Evolutionary conservation across 1,139 yeast species (phyloP).

Genomic region (Scheffersomyces lignicola): DNA sequence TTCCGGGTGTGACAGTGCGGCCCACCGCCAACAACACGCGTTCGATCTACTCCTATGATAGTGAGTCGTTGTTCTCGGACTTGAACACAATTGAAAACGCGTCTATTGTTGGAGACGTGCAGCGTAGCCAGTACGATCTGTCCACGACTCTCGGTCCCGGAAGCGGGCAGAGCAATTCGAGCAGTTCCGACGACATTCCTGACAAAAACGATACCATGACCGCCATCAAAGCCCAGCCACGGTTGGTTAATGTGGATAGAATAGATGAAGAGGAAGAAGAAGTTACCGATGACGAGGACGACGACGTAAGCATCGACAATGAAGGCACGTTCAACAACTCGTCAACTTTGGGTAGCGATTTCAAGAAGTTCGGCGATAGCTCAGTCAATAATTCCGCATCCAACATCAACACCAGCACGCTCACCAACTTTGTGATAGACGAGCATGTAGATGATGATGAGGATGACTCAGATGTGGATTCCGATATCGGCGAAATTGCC

Average conservation of each 20-base stretch:
- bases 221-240: slow-evolving; percentile 71
- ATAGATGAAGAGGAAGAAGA: slow-evolving; percentile 54
- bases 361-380: not conserved
- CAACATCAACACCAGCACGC: slow-evolving; percentile 12
- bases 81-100: slow-evolving; percentile 54
- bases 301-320: slow-evolving; percentile 12
- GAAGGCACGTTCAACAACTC: not conserved
- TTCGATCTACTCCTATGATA: slow-evolving; percentile 48
- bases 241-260: slow-evolving; percentile 56
- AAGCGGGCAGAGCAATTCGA: slow-evolving; percentile 13
- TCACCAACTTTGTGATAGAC: slow-evolving; percentile 7
- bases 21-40: slow-evolving; percentile 49
- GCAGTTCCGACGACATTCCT: not conserved
- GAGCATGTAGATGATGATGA: slow-evolving; percentile 12
- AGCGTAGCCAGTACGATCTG: not conserved
- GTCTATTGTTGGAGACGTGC: slow-evolving; percentile 52
- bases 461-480: slow-evolving; percentile 46
- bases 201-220: slow-evolving; percentile 47
- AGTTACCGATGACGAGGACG: slow-evolving; percentile 26
- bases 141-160: not conserved
- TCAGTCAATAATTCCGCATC: not conserved
- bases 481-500: slow-evolving; percentile 48
- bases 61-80: slow-evolving; percentile 55
- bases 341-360: not conserved
- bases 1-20: slow-evolving; percentile 86